Evolutionary conservation across 2,329 filamentous ascomycete species (phyloP).

Genomic region (Aureobasidium sp.): DNA sequence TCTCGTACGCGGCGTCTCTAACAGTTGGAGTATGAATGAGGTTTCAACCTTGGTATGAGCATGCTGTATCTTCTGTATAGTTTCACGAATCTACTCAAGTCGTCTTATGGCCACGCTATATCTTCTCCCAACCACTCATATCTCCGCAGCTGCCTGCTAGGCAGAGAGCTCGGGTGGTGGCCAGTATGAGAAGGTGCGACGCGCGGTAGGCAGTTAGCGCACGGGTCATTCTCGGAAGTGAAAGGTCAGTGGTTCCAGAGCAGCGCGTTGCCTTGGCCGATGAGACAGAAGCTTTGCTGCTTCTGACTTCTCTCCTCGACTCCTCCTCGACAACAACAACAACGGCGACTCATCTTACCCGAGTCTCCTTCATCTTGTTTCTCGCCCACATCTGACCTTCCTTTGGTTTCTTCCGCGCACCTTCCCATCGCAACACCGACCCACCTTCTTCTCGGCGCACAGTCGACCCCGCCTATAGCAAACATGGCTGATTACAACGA

Average conservation of each 20-base stretch:
- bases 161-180: neutral
- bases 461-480: slow-evolving; percentile 18
- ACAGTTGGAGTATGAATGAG: neutral
- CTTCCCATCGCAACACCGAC: neutral
- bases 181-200: neutral
- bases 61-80: neutral
- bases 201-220: neutral
- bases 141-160: neutral
- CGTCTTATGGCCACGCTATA: neutral
- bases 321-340: neutral
- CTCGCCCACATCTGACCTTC: neutral
- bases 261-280: neutral
- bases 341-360: neutral
- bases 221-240: neutral
- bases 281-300: slow-evolving; percentile 4
- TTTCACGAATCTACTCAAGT: no score
- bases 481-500: slow-evolving; percentile 71
- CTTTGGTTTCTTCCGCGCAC: neutral
- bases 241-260: neutral
- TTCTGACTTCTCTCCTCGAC: neutral
- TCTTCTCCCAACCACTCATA: neutral
- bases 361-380: neutral
- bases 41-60: neutral
- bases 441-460: neutral
- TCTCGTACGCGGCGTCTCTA: neutral